Percentiles rank a stretch among this genome's conserved stretches.
These are phyloP conservation scores for Marasmius tenuissimus DNA, from an alignment of 1,284 basidiomycete species.

Conservation along the genomic window DNA sequence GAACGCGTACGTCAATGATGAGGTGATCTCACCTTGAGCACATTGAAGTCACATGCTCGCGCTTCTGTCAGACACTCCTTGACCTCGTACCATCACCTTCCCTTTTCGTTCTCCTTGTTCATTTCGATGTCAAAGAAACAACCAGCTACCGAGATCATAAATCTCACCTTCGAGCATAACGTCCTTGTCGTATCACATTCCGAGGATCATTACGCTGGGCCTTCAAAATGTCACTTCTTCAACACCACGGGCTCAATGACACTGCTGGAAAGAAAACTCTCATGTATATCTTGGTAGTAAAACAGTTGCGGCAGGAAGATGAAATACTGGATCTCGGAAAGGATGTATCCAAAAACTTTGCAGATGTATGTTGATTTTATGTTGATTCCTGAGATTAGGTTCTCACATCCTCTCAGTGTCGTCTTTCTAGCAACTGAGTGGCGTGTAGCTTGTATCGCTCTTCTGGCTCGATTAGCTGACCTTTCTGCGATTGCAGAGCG, in stretches of 20 bases:
- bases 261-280: slow-evolving; percentile 93
- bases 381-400: too few relatives aligned
- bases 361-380: slow-evolving; percentile 33
- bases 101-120: too few relatives aligned
- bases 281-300: slow-evolving; percentile 92
- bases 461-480: not conserved
- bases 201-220: too few relatives aligned
- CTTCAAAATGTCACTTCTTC: not conserved
- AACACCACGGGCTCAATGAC: not conserved
- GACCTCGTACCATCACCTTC: too few relatives aligned
- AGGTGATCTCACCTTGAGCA: too few relatives aligned
- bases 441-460: slow-evolving; percentile 32
- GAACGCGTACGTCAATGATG: too few relatives aligned
- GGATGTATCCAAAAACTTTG: slow-evolving; percentile 80
- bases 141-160: not conserved
- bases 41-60: too few relatives aligned
- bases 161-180: not conserved
- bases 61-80: too few relatives aligned
- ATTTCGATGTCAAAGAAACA: not conserved
- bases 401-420: too few relatives aligned
- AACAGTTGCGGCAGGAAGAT: slow-evolving; percentile 63
- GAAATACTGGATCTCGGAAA: slow-evolving; percentile 53
- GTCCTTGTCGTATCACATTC: not conserved
- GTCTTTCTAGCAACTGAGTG: slow-evolving; percentile 93
- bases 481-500: slow-evolving; percentile 54